These are phyloP conservation scores for Colletotrichum aenigma DNA, from an alignment of 2,329 filamentous ascomycete species.

Conservation along the genomic window DNA sequence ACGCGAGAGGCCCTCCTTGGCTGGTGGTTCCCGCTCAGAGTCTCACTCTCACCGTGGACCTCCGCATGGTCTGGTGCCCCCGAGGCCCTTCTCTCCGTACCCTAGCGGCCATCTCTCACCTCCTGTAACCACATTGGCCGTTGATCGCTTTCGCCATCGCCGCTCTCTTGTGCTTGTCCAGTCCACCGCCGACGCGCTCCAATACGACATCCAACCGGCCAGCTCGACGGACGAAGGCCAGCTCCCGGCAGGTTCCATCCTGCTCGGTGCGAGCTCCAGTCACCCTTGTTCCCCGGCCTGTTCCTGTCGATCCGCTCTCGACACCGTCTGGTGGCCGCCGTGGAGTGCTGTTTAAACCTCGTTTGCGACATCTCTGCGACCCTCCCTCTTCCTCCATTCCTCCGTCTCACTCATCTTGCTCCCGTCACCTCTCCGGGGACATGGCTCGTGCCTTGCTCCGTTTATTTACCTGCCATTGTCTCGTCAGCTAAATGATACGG, in stretches of 20 bases:
- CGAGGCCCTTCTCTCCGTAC: neutral
- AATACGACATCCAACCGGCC: slow-evolving; percentile 9
- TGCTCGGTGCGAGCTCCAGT: neutral
- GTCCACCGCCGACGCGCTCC: neutral
- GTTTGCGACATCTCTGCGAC: slow-evolving; percentile 10
- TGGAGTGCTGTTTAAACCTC: slow-evolving; percentile 14
- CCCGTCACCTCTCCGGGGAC: neutral
- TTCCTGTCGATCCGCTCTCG: slow-evolving; percentile 12
- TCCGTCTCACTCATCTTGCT: neutral
- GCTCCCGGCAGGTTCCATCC: slow-evolving; percentile 16
- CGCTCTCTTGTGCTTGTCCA: neutral
- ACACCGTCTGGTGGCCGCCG: neutral
- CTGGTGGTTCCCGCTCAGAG: neutral
- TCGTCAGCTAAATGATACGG: slow-evolving; percentile 23
- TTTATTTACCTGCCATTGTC: slow-evolving; percentile 17
- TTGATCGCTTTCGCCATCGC: slow-evolving; percentile 2
- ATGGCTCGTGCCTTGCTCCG: slow-evolving; percentile 13
- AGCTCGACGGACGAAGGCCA: neutral
- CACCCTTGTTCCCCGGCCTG: neutral
- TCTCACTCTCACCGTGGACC: neutral
- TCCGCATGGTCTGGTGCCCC: neutral
- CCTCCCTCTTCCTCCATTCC: neutral
- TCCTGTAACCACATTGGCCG: neutral
- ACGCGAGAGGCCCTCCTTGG: neutral
- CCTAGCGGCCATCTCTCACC: neutral